Evolutionary conservation across 768 basidiomycete genomes (phyloP).

Genomic region (Cyclocybe cylindracea): DNA sequence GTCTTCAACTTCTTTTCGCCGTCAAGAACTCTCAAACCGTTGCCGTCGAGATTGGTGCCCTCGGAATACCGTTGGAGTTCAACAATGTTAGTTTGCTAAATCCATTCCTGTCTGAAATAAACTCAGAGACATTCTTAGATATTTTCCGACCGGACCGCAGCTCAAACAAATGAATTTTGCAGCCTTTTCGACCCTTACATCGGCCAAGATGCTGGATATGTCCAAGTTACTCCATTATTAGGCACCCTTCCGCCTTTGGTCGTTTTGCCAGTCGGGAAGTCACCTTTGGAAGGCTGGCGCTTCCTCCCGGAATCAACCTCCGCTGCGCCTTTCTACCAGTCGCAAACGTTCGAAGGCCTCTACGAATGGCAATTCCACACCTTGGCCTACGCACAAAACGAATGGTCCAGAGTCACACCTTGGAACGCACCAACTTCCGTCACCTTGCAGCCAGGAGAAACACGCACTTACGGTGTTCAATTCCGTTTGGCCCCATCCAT

Average conservation of each 20-base stretch:
- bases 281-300: constrained; percentile 61
- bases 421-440: constrained; percentile 56
- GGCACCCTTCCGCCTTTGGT: constrained; percentile 55
- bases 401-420: constrained; percentile 51
- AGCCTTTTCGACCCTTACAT: constrained; percentile 60
- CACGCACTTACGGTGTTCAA: constrained; percentile 53
- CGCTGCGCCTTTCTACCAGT: constrained; percentile 49
- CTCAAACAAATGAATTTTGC: constrained; percentile 51
- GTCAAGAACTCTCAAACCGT: constrained; percentile 46
- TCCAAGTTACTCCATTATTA: constrained; percentile 52
- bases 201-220: constrained; percentile 57
- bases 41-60: constrained; percentile 54
- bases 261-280: constrained; percentile 44
- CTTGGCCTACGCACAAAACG: constrained; percentile 54
- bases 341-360: constrained; percentile 59
- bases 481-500: constrained; percentile 53
- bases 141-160: constrained; percentile 53
- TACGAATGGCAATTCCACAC: constrained; percentile 66
- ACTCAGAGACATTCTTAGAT: constrained; percentile 35
- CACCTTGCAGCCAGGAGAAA: constrained; percentile 46
- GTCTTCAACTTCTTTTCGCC: constrained; percentile 50
- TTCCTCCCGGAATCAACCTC: constrained; percentile 53
- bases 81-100: constrained; percentile 44
- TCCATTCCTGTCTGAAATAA: background rate
- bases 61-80: constrained; percentile 55